These are phyloP conservation scores for Spathaspora hagerdaliae DNA, from an alignment of 805 yeast genomes.

Conservation along the genomic window DNA sequence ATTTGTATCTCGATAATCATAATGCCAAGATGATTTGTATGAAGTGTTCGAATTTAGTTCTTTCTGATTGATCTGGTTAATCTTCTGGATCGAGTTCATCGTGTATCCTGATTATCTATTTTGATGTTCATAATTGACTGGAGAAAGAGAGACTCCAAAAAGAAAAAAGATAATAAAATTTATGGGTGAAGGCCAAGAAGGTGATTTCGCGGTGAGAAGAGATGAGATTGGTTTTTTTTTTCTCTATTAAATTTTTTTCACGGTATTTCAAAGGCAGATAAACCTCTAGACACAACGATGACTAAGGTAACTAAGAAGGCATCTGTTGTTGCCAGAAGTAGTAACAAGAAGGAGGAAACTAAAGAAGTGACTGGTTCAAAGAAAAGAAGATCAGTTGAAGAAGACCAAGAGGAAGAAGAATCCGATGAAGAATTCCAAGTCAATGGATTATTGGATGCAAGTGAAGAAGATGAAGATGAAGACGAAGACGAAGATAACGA, in stretches of 20 bases:
- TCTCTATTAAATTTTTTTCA: background rate
- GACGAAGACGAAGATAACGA: slow-evolving; percentile 29
- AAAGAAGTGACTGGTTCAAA: slow-evolving; percentile 5
- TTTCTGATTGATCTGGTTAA: slow-evolving; percentile 56
- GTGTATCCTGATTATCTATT: background rate
- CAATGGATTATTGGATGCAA: slow-evolving; percentile 39
- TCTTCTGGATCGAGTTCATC: slow-evolving; percentile 39
- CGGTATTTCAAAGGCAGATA: background rate
- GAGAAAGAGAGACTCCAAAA: background rate
- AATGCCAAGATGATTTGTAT: slow-evolving; percentile 81
- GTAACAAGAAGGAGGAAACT: background rate
- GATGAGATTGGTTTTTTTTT: slow-evolving; percentile 4
- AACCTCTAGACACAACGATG: slow-evolving; percentile 2
- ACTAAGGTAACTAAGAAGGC: slow-evolving; percentile 6
- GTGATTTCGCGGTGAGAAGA: background rate
- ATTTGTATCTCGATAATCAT: slow-evolving; percentile 72
- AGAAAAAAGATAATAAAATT: too few species aligned
- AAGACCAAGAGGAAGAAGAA: slow-evolving; percentile 17
- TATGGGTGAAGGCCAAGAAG: too few species aligned
- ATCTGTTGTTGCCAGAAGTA: background rate
- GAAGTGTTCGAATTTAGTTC: slow-evolving; percentile 64
- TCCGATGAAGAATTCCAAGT: slow-evolving; percentile 30
- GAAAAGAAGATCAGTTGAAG: slow-evolving; percentile 14
- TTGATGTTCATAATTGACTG: background rate
- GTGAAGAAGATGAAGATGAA: slow-evolving; percentile 32